Evolutionary conservation across 345 rosid species (phyloP).

Genomic region (Murraya koenigii): DNA sequence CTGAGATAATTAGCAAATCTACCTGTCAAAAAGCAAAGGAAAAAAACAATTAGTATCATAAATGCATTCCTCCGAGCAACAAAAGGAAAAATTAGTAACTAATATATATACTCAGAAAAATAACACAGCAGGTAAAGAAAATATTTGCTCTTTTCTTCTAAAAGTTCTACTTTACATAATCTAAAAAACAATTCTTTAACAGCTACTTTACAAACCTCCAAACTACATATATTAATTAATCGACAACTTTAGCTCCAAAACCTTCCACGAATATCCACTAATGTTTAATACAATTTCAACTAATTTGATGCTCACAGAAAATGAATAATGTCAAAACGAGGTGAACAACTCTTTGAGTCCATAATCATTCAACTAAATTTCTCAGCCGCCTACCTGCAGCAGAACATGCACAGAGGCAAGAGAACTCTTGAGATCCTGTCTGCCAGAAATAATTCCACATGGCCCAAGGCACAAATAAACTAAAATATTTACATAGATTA

Average conservation of each 20-base stretch:
- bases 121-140: not conserved
- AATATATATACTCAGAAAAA: not conserved
- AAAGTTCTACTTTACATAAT: not conserved
- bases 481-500: not conserved
- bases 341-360: not conserved
- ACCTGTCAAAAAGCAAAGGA: constrained; percentile 42
- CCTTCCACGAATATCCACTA: not conserved
- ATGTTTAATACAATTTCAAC: not conserved
- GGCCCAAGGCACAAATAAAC: not conserved
- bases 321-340: not conserved
- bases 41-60: constrained; percentile 6
- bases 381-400: not conserved
- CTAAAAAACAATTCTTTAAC: not conserved
- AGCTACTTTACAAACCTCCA: not conserved
- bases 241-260: not conserved
- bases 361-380: not conserved
- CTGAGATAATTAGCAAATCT: constrained; percentile 77
- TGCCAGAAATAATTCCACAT: not conserved
- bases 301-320: not conserved
- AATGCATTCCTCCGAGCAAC: not conserved
- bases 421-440: not conserved
- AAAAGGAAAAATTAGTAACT: not conserved
- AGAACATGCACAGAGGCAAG: not conserved
- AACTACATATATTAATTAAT: not conserved
- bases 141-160: not conserved